phyloP scores from a whole-genome alignment of 495 filamentous ascomycete species.

The Copromyces sp. region DNA sequence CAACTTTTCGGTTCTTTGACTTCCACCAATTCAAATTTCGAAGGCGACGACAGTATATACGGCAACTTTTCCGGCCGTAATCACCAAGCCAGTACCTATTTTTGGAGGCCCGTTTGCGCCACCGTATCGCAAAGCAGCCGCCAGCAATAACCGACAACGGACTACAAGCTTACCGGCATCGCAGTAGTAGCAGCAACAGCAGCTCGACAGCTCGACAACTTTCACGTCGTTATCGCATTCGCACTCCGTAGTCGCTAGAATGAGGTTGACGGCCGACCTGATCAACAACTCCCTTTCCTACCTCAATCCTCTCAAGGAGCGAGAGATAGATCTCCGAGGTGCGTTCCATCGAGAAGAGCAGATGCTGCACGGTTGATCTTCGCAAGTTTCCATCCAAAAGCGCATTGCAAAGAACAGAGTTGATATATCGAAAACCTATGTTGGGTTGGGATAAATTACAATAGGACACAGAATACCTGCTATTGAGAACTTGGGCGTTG shows the following conservation, averaged over 20 bases:
- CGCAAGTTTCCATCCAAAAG: neutral
- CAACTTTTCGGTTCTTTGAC: neutral
- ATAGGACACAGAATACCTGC: constrained; percentile 95
- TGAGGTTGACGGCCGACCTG: constrained; percentile 93
- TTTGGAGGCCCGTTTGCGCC: neutral
- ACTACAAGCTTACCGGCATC: neutral
- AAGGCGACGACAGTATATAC: neutral
- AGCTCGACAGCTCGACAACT: neutral
- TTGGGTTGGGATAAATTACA: constrained; percentile 23
- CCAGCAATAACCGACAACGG: neutral
- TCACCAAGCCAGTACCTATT: neutral
- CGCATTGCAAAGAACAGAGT: constrained; percentile 49
- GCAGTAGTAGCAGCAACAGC: neutral
- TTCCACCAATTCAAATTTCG: neutral
- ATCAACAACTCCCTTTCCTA: constrained; percentile 87
- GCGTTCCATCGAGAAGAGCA: constrained; percentile 87
- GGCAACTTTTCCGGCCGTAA: neutral
- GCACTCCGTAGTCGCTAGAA: constrained; percentile 24
- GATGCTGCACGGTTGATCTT: constrained; percentile 73
- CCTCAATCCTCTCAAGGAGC: constrained; percentile 94
- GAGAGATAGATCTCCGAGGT: constrained; percentile 99
- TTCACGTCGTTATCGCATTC: neutral
- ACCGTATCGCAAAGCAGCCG: neutral
- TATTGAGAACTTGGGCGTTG: constrained; percentile 96
- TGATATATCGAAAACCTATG: constrained; percentile 49